Evolutionary conservation across 2,329 filamentous ascomycete species (phyloP).

Genomic region (Aspergillus sojae): DNA sequence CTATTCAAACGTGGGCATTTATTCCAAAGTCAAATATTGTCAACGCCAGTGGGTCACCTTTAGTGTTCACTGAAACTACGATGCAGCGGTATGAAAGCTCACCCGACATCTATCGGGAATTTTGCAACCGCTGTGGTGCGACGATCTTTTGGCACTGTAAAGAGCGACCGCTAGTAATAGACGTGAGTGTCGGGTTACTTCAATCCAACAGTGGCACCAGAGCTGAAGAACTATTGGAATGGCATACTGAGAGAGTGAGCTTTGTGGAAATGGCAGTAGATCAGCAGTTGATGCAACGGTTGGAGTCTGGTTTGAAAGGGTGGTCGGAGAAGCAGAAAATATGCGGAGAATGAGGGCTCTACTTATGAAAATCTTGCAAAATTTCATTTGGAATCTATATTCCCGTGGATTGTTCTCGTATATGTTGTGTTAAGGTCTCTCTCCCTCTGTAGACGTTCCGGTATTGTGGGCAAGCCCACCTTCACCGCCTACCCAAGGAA

Average conservation of each 20-base stretch:
- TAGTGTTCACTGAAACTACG: constrained; percentile 45
- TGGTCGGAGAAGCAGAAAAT: background rate
- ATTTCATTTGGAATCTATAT: too few species aligned
- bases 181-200: constrained; percentile 66
- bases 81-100: constrained; percentile 59
- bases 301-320: constrained; percentile 28
- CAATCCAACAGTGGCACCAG: constrained; percentile 54
- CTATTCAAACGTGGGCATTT: constrained; percentile 69
- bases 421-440: too few species aligned
- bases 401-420: too few species aligned
- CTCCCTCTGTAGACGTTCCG: too few species aligned
- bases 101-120: constrained; percentile 58
- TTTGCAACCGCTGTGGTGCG: constrained; percentile 65
- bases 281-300: constrained; percentile 29
- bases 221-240: constrained; percentile 63
- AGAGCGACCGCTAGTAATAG: constrained; percentile 58
- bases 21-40: constrained; percentile 62
- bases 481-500: constrained; percentile 18
- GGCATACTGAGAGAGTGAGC: constrained; percentile 61
- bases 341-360: background rate
- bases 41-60: constrained; percentile 39
- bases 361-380: too few species aligned
- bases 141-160: constrained; percentile 65
- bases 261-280: constrained; percentile 59
- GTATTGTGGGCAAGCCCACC: too few species aligned